Base-by-base conservation (phyloP, 2,329 filamentous ascomycete species). In the Pseudopithomyces maydicus region DNA sequence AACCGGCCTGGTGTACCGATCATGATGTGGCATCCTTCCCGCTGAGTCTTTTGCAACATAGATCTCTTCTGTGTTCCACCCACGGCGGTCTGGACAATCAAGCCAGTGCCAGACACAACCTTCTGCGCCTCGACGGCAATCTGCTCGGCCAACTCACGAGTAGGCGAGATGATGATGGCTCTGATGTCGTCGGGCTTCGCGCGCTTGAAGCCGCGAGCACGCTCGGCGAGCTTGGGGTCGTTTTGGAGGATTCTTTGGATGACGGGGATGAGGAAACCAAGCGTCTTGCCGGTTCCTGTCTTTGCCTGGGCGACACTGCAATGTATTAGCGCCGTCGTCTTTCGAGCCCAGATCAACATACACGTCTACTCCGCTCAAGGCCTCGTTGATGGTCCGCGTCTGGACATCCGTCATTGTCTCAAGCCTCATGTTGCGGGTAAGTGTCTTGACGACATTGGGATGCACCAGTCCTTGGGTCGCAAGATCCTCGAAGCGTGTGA, bases 251-350 rank as follows among this genome's bases (percentile, higher is more conserved):
- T 90, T 57, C 88, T 88, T 74, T 97, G 91, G 51, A 98, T 79
- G 7, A 92, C 81, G 49, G 95, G 95, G 6, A 98, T 79, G 22
- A 99, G 83, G 81, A 98, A 99, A 35, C 91, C 95, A 55, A 98
- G 80, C 0, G 95, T 99, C 80, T 99, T 99, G 73, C 95, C 95
- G 3, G 95, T 98, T 73, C 95, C 95, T 8, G 95, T 99, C 79
- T 91, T 97, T 57, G 95, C 95, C 80, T 98, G 95, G 45, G 94
- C 95, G 64, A 98, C 77, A 53, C 74, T 71, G 68, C 61, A 59
- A 42, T 32, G 53, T 55, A 53, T 69, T 59, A 67, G 58, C 53
- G 35, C 17, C 26, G 35, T 48, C 32, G 7, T 32, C 4, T 45
- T 36, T 8, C 48, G 43, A 45, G 32, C 26, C 17, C 11, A 7